A percentile compares a stretch with the other conserved stretches of the same genome.
Evolutionary conservation across 208 protist species (phyloP).

Genomic region (Crithidia mellificae): DNA sequence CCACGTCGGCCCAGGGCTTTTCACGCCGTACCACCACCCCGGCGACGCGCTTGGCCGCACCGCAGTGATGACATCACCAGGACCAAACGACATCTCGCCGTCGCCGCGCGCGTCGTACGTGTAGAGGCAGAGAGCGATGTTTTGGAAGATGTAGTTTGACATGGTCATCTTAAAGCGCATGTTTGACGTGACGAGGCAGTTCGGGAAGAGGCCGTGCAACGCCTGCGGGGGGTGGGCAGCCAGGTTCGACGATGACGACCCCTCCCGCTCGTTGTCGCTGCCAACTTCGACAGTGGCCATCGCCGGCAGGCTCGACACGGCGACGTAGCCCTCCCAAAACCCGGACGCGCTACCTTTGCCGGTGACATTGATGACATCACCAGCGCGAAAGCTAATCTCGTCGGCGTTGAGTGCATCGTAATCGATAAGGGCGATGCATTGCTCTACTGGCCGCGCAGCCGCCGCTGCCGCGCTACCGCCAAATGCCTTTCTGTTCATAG

Average conservation of each 20-base stretch:
- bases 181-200: constrained; percentile 68
- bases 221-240: neutral
- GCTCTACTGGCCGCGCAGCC: constrained; percentile 34
- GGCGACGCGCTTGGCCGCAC: constrained; percentile 45
- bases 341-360: constrained; percentile 75
- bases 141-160: constrained; percentile 26
- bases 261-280: constrained; percentile 14
- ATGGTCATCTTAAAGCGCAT: constrained; percentile 23
- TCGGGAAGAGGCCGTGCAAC: constrained; percentile 49
- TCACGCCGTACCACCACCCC: constrained; percentile 80
- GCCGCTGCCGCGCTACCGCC: neutral
- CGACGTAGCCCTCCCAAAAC: constrained; percentile 86
- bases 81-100: constrained; percentile 62
- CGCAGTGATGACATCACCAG: constrained; percentile 57
- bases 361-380: constrained; percentile 83
- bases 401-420: constrained; percentile 58
- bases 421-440: constrained; percentile 81
- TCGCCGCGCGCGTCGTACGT: constrained; percentile 52
- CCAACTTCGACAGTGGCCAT: constrained; percentile 7
- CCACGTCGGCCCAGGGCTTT: constrained; percentile 27
- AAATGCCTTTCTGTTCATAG: neutral
- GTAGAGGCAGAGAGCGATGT: constrained; percentile 71
- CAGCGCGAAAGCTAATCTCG: constrained; percentile 86
- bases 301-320: constrained; percentile 14
- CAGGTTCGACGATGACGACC: constrained; percentile 3